phyloP scores from a whole-genome alignment of 495 filamentous ascomycete genomes.

The Physcia stellaris region DNA sequence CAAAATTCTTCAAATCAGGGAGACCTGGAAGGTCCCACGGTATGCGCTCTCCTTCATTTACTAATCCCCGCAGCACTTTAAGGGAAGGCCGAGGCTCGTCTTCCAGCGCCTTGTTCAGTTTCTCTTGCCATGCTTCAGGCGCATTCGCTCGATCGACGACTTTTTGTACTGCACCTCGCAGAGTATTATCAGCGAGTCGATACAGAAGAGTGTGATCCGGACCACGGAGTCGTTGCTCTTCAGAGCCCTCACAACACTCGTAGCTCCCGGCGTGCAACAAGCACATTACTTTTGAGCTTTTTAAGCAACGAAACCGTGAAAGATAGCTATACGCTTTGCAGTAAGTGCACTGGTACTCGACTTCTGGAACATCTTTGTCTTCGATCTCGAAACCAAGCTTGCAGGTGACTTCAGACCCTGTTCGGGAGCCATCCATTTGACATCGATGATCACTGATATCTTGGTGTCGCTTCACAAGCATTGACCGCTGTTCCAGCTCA shows the following conservation, averaged over 20 bases:
- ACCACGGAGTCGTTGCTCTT: slow-evolving; percentile 45
- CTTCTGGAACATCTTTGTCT: slow-evolving; percentile 67
- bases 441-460: slow-evolving; percentile 35
- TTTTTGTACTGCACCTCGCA: slow-evolving; percentile 54
- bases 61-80: slow-evolving; percentile 68
- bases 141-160: slow-evolving; percentile 74
- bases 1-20: slow-evolving; percentile 69
- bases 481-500: slow-evolving; percentile 52
- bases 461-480: slow-evolving; percentile 52
- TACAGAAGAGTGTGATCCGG: slow-evolving; percentile 55
- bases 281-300: slow-evolving; percentile 64
- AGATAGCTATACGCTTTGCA: slow-evolving; percentile 91
- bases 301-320: slow-evolving; percentile 74
- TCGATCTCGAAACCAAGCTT: slow-evolving; percentile 37
- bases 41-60: slow-evolving; percentile 94
- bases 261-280: slow-evolving; percentile 61
- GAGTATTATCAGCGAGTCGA: slow-evolving; percentile 58
- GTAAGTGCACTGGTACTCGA: slow-evolving; percentile 77
- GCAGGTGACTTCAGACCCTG: slow-evolving; percentile 22
- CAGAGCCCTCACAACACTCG: slow-evolving; percentile 59
- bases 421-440: slow-evolving; percentile 24
- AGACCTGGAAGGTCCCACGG: slow-evolving; percentile 83
- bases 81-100: slow-evolving; percentile 73
- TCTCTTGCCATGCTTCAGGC: slow-evolving; percentile 83
- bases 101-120: slow-evolving; percentile 70